Percentiles rank a stretch among this genome's conserved stretches.
Evolutionary conservation across 345 rosid species (phyloP).

Genomic region (Rhodamnia rubescens): DNA sequence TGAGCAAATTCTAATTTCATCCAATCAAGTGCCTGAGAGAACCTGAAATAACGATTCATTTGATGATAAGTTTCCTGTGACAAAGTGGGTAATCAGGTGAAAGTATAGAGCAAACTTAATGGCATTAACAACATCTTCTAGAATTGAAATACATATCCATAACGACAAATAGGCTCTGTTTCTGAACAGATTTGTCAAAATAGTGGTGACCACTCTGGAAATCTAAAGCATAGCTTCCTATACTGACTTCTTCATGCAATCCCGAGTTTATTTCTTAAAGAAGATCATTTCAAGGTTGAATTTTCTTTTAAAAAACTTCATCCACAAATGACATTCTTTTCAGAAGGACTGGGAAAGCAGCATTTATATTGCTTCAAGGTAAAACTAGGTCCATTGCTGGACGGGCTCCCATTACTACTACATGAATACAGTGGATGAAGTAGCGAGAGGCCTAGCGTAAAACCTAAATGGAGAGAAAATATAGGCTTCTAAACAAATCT

Average conservation of each 20-base stretch:
- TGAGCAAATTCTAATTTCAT: slow-evolving; percentile 16
- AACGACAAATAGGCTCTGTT: neutral
- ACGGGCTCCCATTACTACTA: neutral
- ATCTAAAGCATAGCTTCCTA: neutral
- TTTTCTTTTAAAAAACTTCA: neutral
- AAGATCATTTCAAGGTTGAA: neutral
- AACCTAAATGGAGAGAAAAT: too few species aligned
- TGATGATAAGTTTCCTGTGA: neutral
- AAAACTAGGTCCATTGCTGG: neutral
- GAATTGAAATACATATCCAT: neutral
- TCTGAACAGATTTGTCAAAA: neutral
- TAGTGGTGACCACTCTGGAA: neutral
- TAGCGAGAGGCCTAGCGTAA: neutral
- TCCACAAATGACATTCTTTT: neutral
- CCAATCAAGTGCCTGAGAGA: slow-evolving; percentile 18
- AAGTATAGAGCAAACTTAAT: neutral
- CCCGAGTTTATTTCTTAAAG: neutral
- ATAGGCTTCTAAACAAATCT: too few species aligned
- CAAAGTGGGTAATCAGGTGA: neutral
- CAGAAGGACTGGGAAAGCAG: neutral
- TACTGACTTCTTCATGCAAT: neutral
- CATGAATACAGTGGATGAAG: neutral
- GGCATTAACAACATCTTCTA: neutral
- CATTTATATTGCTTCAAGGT: neutral
- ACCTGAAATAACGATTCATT: slow-evolving; percentile 8